phyloP scores from a whole-genome alignment of 2,329 filamentous ascomycete genomes.

The Hypoxylon sp. region DNA sequence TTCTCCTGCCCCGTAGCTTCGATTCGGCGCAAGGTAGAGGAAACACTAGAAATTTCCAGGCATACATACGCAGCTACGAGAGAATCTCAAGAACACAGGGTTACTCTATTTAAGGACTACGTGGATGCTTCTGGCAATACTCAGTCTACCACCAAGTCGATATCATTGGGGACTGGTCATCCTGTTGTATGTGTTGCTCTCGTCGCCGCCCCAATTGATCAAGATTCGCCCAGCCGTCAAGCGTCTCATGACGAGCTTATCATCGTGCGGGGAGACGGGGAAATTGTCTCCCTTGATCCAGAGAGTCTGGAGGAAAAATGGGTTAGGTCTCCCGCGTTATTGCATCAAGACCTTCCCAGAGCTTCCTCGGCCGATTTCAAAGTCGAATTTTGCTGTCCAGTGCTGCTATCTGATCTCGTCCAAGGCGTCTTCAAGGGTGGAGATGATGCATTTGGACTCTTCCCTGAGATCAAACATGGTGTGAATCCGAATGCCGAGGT shows the following conservation, averaged over 20 bases:
- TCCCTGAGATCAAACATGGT: conserved; percentile 64
- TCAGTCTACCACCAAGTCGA: conserved; percentile 64
- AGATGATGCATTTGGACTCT: conserved; percentile 66
- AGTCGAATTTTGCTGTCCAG: conserved; percentile 66
- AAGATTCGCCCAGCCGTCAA: conserved; percentile 47
- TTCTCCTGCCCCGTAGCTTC: conserved; percentile 76
- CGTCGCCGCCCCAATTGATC: conserved; percentile 46
- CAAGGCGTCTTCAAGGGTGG: conserved; percentile 70
- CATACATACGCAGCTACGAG: conserved; percentile 74
- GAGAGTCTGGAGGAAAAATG: conserved; percentile 67
- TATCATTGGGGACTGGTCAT: conserved; percentile 59
- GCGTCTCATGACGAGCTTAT: conserved; percentile 61
- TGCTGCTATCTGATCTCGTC: conserved; percentile 64
- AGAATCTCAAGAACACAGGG: conserved; percentile 63
- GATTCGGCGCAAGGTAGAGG: conserved; percentile 66
- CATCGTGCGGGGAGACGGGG: conserved; percentile 72
- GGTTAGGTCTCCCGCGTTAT: conserved; percentile 61
- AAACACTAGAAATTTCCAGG: conserved; percentile 65
- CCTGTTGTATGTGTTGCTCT: conserved; percentile 63
- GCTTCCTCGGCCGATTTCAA: conserved; percentile 56
- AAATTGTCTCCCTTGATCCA: conserved; percentile 72
- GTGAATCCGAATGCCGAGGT: conserved; percentile 67
- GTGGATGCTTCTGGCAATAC: conserved; percentile 67
- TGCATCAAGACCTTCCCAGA: conserved; percentile 60
- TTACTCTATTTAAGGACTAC: conserved; percentile 73